phyloP scores from a whole-genome alignment of 1,139 yeast species.

The Blastobotrys illinoisensis region DNA sequence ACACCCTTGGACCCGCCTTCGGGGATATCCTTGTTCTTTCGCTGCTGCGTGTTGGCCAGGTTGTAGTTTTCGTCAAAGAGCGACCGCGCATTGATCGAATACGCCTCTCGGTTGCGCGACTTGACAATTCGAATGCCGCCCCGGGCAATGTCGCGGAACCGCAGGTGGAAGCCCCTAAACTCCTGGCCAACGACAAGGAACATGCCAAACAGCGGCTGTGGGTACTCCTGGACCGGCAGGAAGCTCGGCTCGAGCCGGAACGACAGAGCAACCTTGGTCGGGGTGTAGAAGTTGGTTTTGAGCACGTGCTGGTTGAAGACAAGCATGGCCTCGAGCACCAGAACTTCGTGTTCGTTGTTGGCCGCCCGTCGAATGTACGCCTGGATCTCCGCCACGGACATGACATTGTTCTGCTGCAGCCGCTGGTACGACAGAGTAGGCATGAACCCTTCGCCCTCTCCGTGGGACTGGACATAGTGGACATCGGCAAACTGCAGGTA shows the following conservation, averaged over 20 bases:
- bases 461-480: slow-evolving; percentile 70
- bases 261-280: slow-evolving; percentile 91
- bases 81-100: slow-evolving; percentile 77
- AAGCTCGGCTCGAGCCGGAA: slow-evolving; percentile 85
- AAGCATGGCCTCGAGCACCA: slow-evolving; percentile 77
- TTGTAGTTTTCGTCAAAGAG: slow-evolving; percentile 95
- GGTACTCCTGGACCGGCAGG: slow-evolving; percentile 80
- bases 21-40: slow-evolving; percentile 96
- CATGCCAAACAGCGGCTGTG: slow-evolving; percentile 91
- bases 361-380: slow-evolving; percentile 62
- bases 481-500: slow-evolving; percentile 89
- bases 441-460: slow-evolving; percentile 45
- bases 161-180: slow-evolving; percentile 93
- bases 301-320: slow-evolving; percentile 80
- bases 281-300: slow-evolving; percentile 90
- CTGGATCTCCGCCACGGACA: slow-evolving; percentile 70
- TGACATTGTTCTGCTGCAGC: slow-evolving; percentile 70
- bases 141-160: slow-evolving; percentile 95
- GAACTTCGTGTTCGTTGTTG: slow-evolving; percentile 71
- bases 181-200: slow-evolving; percentile 94
- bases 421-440: slow-evolving; percentile 89
- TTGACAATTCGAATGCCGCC: slow-evolving; percentile 97
- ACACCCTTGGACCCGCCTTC: slow-evolving; percentile 99
- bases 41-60: slow-evolving; percentile 92
- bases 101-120: slow-evolving; percentile 80